Percentiles rank a stretch among this genome's conserved stretches.
Evolutionary conservation across 495 filamentous ascomycete species (phyloP).

Genomic region (Symbiotaphrina buchneri): DNA sequence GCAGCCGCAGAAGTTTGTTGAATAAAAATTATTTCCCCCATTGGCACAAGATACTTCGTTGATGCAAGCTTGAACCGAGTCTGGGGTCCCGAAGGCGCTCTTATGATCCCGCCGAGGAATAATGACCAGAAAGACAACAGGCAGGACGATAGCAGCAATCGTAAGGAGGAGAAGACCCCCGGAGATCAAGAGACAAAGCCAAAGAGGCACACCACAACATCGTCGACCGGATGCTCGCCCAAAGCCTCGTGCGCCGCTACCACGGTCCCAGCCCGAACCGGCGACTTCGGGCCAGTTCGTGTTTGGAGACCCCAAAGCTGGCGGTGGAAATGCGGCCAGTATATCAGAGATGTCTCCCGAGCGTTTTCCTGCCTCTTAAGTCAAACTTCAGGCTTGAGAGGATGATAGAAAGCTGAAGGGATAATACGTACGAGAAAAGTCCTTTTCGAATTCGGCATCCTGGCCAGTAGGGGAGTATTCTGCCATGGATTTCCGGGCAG

Average conservation of each 20-base stretch:
- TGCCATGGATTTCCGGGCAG: constrained; percentile 44
- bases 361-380: constrained; percentile 4
- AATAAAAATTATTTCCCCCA: constrained; percentile 52
- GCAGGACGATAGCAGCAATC: constrained; percentile 62
- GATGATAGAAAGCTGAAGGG: constrained; percentile 12
- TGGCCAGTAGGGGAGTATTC: neutral
- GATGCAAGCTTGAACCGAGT: constrained; percentile 4
- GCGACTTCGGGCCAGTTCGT: constrained; percentile 3
- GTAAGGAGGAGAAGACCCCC: constrained; percentile 52
- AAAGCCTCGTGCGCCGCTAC: constrained; percentile 1
- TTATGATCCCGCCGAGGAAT: constrained; percentile 9
- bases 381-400: constrained; percentile 5
- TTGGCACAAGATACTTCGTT: constrained; percentile 20
- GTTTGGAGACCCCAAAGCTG: constrained; percentile 18
- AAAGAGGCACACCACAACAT: constrained; percentile 66
- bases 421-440: neutral
- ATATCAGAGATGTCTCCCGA: constrained; percentile 69
- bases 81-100: neutral
- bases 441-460: constrained; percentile 20
- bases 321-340: constrained; percentile 76
- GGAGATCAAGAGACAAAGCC: constrained; percentile 49
- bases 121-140: constrained; percentile 60
- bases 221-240: constrained; percentile 6
- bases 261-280: neutral
- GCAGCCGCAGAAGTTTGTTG: constrained; percentile 50